Percentiles rank a stretch among this genome's conserved stretches.
Conservation (phyloP, 306 rosid genomes). For the Pyrus betulifolia region DNA sequence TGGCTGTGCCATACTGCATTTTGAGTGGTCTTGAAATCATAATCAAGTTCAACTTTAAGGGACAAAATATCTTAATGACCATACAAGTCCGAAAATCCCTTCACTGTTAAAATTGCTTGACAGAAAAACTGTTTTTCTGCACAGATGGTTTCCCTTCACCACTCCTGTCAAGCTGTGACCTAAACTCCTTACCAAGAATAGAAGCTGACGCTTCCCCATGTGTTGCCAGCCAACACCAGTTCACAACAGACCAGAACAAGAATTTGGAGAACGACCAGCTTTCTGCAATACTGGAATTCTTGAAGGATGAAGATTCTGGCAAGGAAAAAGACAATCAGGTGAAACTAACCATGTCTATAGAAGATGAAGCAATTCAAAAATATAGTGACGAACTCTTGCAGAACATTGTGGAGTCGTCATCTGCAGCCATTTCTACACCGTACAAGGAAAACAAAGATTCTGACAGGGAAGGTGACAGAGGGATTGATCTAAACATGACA, state of each 20-base stretch:
- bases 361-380: constrained; percentile 36
- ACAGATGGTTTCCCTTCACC: constrained; percentile 41
- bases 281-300: constrained; percentile 16
- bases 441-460: constrained; percentile 22
- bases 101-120: neutral
- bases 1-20: neutral
- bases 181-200: constrained; percentile 29
- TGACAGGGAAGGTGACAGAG: constrained; percentile 30
- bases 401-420: constrained; percentile 51
- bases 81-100: neutral
- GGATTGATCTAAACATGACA: constrained; percentile 59
- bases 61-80: neutral
- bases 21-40: neutral
- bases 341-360: constrained; percentile 6
- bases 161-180: constrained; percentile 23
- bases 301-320: constrained; percentile 33
- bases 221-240: constrained; percentile 28
- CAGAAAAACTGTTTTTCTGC: constrained; percentile 22
- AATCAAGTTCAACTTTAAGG: neutral
- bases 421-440: constrained; percentile 38
- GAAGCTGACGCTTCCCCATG: constrained; percentile 26
- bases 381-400: constrained; percentile 46
- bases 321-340: constrained; percentile 30
- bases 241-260: neutral
- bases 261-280: constrained; percentile 18